Conservation (phyloP, 2,329 filamentous ascomycete genomes). For the Mariannaea sp. region DNA sequence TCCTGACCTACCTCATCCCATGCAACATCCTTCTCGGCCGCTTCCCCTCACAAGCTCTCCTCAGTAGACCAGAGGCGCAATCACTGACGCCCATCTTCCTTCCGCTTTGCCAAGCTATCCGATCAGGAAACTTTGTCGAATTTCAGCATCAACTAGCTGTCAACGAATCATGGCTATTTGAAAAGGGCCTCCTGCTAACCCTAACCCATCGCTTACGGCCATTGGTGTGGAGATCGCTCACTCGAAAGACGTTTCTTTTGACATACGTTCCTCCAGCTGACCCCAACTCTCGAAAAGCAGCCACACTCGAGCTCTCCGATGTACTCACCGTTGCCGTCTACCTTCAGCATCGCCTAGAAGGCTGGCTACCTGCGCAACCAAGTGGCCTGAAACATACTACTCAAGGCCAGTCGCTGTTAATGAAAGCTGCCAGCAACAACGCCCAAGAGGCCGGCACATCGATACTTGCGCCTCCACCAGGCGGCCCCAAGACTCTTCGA, state of each 20-base stretch:
- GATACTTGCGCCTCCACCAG: conserved; percentile 54
- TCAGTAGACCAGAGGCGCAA: conserved; percentile 66
- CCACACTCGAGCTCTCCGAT: conserved; percentile 74
- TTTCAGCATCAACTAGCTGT: conserved; percentile 72
- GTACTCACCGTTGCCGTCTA: conserved; percentile 67
- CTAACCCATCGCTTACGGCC: conserved; percentile 79
- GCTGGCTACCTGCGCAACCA: conserved; percentile 52
- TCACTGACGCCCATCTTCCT: conserved; percentile 69
- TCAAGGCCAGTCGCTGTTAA: conserved; percentile 54
- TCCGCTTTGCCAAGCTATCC: conserved; percentile 74
- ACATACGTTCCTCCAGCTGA: conserved; percentile 71
- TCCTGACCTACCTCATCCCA: conserved; percentile 83
- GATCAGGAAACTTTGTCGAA: conserved; percentile 71
- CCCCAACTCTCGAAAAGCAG: conserved; percentile 64
- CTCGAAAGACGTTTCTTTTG: conserved; percentile 76
- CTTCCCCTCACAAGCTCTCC: conserved; percentile 71
- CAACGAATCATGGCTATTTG: conserved; percentile 74
- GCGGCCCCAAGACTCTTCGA: conserved; percentile 52
- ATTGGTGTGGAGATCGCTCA: conserved; percentile 82
- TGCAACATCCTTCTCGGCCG: conserved; percentile 84
- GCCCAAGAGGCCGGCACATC: conserved; percentile 44
- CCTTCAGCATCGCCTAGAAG: conserved; percentile 67
- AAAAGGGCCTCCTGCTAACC: conserved; percentile 75
- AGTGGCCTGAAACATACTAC: conserved; percentile 43
- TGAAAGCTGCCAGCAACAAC: conserved; percentile 57